Evolutionary conservation across 2,329 filamentous ascomycete species (phyloP).

Genomic region (Fusarium sp.): DNA sequence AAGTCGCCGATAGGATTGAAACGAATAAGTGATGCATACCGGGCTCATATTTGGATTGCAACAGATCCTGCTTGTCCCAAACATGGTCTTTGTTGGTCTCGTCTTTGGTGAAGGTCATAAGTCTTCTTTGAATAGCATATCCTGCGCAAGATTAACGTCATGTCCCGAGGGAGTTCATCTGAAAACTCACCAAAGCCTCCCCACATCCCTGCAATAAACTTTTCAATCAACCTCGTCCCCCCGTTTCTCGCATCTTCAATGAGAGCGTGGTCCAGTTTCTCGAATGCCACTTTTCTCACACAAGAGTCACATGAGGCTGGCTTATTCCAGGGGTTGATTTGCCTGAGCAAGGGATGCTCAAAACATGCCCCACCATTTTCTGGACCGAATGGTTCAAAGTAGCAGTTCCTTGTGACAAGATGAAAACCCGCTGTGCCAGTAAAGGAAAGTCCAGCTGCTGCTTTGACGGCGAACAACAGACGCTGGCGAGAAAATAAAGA

Average conservation of each 20-base stretch:
- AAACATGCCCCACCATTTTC: slow-evolving; percentile 24
- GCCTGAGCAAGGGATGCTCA: slow-evolving; percentile 25
- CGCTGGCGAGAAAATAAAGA: neutral
- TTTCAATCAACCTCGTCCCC: slow-evolving; percentile 38
- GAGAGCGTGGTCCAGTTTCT: slow-evolving; percentile 6
- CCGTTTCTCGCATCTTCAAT: slow-evolving; percentile 34
- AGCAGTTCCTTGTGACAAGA: slow-evolving; percentile 38
- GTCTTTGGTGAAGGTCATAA: slow-evolving; percentile 28
- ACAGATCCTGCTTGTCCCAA: slow-evolving; percentile 40
- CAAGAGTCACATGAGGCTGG: slow-evolving; percentile 39
- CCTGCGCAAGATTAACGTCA: neutral
- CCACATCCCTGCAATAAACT: slow-evolving; percentile 38
- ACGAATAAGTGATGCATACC: neutral
- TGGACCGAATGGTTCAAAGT: slow-evolving; percentile 41
- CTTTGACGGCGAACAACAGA: slow-evolving; percentile 2
- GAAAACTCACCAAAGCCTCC: slow-evolving; percentile 37
- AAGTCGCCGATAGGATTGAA: fast-evolving
- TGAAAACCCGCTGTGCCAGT: slow-evolving; percentile 27
- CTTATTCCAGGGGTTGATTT: slow-evolving; percentile 44
- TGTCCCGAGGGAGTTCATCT: fast-evolving
- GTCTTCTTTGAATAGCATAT: slow-evolving; percentile 31
- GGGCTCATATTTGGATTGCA: slow-evolving; percentile 36
- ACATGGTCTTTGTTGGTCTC: slow-evolving; percentile 26
- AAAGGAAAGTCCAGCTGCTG: slow-evolving; percentile 3
- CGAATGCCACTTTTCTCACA: slow-evolving; percentile 33